Evolutionary conservation across 202 grass and related monocot species (phyloP).

Genomic region (Setaria italica): DNA sequence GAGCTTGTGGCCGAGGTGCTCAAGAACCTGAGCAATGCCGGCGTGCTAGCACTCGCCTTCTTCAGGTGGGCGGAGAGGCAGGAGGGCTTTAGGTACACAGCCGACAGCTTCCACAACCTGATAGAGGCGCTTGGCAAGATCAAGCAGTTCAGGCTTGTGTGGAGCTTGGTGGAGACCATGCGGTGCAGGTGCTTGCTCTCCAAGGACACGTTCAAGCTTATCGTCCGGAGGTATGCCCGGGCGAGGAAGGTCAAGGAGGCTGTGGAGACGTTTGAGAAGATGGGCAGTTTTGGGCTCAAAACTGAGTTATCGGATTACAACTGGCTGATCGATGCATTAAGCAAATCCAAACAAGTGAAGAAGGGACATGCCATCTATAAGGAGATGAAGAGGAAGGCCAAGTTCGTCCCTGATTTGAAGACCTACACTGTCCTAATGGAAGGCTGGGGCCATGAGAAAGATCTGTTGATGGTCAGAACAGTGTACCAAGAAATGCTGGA

Average conservation of each 20-base stretch:
- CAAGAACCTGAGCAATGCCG: conserved; percentile 71
- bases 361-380: conserved; percentile 71
- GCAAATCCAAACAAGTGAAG: conserved; percentile 80
- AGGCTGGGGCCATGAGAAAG: conserved; percentile 70
- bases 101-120: conserved; percentile 67
- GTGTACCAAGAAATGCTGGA: conserved; percentile 72
- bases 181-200: conserved; percentile 55
- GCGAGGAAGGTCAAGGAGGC: conserved; percentile 72
- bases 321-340: conserved; percentile 68
- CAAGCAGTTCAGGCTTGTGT: conserved; percentile 81
- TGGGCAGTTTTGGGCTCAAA: conserved; percentile 65
- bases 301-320: conserved; percentile 75
- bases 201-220: conserved; percentile 71
- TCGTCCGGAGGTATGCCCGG: conserved; percentile 67
- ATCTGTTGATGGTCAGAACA: conserved; percentile 67
- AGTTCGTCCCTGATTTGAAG: conserved; percentile 77
- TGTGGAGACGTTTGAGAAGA: conserved; percentile 74
- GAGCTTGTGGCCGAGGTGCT: conserved; percentile 61
- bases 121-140: conserved; percentile 89
- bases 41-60: conserved; percentile 63
- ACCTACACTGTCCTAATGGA: conserved; percentile 83
- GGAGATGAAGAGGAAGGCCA: conserved; percentile 72
- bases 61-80: conserved; percentile 83
- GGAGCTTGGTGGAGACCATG: conserved; percentile 79
- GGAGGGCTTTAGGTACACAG: conserved; percentile 62